Percentiles rank a stretch among this genome's conserved stretches.
Evolutionary conservation across 1,284 basidiomycete species (phyloP).

Genomic region (Clitocybe nebularis): DNA sequence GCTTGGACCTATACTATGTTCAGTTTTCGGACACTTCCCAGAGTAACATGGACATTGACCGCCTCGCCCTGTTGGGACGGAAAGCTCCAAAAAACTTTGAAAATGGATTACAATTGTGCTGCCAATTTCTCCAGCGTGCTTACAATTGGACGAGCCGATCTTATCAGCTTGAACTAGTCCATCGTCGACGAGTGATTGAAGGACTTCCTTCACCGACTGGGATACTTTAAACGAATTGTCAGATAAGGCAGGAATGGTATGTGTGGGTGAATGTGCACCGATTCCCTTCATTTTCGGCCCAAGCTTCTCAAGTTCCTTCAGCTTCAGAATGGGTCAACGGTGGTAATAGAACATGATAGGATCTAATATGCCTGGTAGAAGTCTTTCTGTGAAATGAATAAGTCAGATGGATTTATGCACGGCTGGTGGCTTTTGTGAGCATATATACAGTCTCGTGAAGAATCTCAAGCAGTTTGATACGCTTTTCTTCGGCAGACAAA

Average conservation of each 20-base stretch:
- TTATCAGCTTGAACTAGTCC: slow-evolving; percentile 81
- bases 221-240: slow-evolving; percentile 47
- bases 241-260: not conserved
- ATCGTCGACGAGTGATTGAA: slow-evolving; percentile 82
- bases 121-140: too few relatives aligned
- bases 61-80: slow-evolving; percentile 80
- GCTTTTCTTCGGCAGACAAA: slow-evolving; percentile 77
- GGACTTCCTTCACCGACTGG: slow-evolving; percentile 84
- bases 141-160: slow-evolving; percentile 89
- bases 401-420: too few relatives aligned
- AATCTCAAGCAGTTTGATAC: slow-evolving; percentile 77
- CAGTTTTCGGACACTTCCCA: not conserved
- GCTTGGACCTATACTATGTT: slow-evolving; percentile 47
- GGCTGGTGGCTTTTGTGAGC: too few relatives aligned
- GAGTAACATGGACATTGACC: slow-evolving; percentile 32
- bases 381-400: slow-evolving; percentile 63
- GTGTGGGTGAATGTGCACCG: slow-evolving; percentile 37
- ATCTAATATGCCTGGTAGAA: slow-evolving; percentile 66
- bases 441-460: slow-evolving; percentile 86
- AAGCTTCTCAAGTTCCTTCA: slow-evolving; percentile 87
- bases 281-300: slow-evolving; percentile 85
- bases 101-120: too few relatives aligned
- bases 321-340: slow-evolving; percentile 31
- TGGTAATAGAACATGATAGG: not conserved
- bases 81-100: slow-evolving; percentile 87